A percentile compares a stretch with the other conserved stretches of the same genome.
Evolutionary conservation across 1,284 basidiomycete species (phyloP).

Genomic region (Cryptococcus floricola): DNA sequence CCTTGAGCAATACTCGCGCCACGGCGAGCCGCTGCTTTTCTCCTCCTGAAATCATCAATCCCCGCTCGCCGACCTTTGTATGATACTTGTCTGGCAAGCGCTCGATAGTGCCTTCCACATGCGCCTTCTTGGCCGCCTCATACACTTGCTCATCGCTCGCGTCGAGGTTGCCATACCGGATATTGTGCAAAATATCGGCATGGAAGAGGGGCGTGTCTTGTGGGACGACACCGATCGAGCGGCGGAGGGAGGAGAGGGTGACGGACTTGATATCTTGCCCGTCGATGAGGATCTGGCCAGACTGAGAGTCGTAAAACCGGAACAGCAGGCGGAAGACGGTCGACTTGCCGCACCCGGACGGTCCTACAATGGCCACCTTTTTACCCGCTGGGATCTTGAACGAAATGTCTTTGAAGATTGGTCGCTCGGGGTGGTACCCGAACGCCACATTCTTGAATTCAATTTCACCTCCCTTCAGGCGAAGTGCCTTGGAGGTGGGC

Average conservation of each 20-base stretch:
- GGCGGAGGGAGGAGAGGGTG: constrained; percentile 68
- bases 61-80: constrained; percentile 92
- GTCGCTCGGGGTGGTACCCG: constrained; percentile 82
- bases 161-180: constrained; percentile 84
- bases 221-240: constrained; percentile 85
- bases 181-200: constrained; percentile 88
- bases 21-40: constrained; percentile 97
- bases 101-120: constrained; percentile 76
- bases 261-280: constrained; percentile 79
- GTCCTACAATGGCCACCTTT: constrained; percentile 94
- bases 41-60: constrained; percentile 95
- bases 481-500: constrained; percentile 63
- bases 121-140: constrained; percentile 76
- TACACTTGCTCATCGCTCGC: constrained; percentile 86
- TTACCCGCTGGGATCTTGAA: constrained; percentile 92
- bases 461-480: constrained; percentile 77
- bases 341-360: constrained; percentile 96
- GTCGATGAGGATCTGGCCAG: constrained; percentile 69
- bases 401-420: constrained; percentile 83
- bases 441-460: constrained; percentile 89
- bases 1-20: constrained; percentile 85
- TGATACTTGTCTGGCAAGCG: constrained; percentile 78
- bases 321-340: constrained; percentile 92
- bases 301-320: constrained; percentile 84
- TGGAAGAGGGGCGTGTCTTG: constrained; percentile 98